Base-by-base conservation (phyloP, 2,329 filamentous ascomycete genomes). In the Periconia sp. region DNA sequence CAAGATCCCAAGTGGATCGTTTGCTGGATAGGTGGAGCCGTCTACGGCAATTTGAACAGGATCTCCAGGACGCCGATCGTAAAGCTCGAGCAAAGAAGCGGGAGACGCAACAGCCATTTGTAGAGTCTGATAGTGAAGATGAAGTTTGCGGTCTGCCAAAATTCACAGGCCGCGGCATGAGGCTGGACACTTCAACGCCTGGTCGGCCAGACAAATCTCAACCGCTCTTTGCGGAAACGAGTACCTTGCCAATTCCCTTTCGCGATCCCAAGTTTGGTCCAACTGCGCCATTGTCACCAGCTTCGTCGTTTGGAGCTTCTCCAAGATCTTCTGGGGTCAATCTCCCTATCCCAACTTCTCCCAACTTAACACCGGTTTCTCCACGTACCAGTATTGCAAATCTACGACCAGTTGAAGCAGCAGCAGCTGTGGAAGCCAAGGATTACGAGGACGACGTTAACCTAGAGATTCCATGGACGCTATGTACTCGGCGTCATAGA, bases 381-480 rank as follows among this genome's bases (percentile, higher is more conserved):
- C 59, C 64, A 23, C 50, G 56, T 2, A 44, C 57, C 2, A 66
- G 60, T 38, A 52, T 63, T 29, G 44, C 46, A 7, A 62, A 46
- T 16, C 48, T 65, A 2, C n/a, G n/a, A n/a, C 65, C 65, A 4
- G 52, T 63, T 2, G 59, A 60, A 44, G 63, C 63, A 10, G 57
- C 61, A 22, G 63, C 61, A 10, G 66, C 64, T 21, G 47, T 65
- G 3, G 57, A 62, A 48, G 61, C 61, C 7, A 61, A 66, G 23
- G 59, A 65, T 24, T 56, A 64, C 30, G 64, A 66, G 17, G 54
- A 59, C 10, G 64, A 61, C 13, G 35, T 61, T 1, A 54, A 65
- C 15, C 53, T 70, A 1, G 61, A 60, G 24, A 70, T 71, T 16
- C 68, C 68, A 4, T 71, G 69, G 69, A 56, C 52, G 18, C 43